phyloP scores from a whole-genome alignment of 1,284 basidiomycete genomes.

The Ustilago lituana region DNA sequence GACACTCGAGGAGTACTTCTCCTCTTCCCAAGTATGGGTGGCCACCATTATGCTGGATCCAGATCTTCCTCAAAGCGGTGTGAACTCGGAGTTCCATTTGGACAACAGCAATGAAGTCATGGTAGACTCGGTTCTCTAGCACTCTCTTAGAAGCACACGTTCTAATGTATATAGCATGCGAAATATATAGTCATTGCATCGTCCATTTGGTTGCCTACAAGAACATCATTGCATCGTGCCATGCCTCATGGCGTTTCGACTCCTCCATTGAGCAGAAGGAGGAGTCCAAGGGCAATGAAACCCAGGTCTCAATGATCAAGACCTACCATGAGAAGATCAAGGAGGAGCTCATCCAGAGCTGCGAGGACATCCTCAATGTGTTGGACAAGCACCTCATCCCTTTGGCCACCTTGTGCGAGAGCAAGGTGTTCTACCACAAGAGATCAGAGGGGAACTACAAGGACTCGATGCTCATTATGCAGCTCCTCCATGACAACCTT shows the following conservation, averaged over 20 bases:
- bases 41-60: no score
- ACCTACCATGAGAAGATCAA: constrained; percentile 97
- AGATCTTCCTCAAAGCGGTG: no score
- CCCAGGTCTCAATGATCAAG: constrained; percentile 98
- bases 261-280: constrained; percentile 99
- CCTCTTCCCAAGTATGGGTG: no score
- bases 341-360: constrained; percentile 96
- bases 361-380: constrained; percentile 98
- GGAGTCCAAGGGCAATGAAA: constrained; percentile 98
- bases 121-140: no score
- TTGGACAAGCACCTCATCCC: constrained; percentile 99
- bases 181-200: no score
- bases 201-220: constrained; percentile 99
- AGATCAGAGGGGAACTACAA: constrained; percentile 99
- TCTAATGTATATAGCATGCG: no score
- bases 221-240: constrained; percentile 99
- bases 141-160: no score
- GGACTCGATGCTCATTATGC: constrained; percentile 91
- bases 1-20: no score
- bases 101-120: no score
- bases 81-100: no score
- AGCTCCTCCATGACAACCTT: constrained; percentile 96
- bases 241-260: constrained; percentile 98
- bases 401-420: constrained; percentile 96
- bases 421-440: constrained; percentile 99